Evolutionary conservation across 306 rosid species (phyloP), one percentile per base, ranked within the genome.

Genomic region (Prosopis cineraria): DNA sequence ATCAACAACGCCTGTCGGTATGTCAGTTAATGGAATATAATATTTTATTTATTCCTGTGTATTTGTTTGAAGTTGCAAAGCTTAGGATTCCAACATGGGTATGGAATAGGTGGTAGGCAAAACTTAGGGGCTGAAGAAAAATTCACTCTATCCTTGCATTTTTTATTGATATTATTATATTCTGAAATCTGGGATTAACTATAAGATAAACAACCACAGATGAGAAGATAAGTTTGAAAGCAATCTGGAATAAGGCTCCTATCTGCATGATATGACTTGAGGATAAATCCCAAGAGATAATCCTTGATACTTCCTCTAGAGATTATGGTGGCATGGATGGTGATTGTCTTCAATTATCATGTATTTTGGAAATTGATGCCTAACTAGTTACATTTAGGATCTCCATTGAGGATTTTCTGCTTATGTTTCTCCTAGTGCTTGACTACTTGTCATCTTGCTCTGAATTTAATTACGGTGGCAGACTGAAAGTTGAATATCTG

Each of bases 1-100:
- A 94, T 82, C 98, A 95, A 85, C 98, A 95, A 79, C 94, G 98
- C 24, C 62, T 95, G 68, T 91, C 98, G 97, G 98, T 95, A 87
- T 39, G 98, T 78, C 73, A 77, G 27, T 80, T 81, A 31, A 50
- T 81, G 59, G 37, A 17, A 73, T 53, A 55, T 41, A 63, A 36
- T 6, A 74, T 75, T 45, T 74, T 30, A 48, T 70, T 76, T 19
- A 19, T 68, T 20, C 39, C 63, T 63, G 22, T 63, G 55, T 63
- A 29, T 78, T 81, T 81, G 59, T 81, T 72, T 36, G 2, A 60
- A 67, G 52, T 72, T 36, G 20, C 55, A 67, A 44, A 20, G 72
- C 22, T 31, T 67, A 47, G 22, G 36, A 67, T 75, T 77, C 48
- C 76, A 59, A 71, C 30, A 65, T 41, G 74, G 70, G 76, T 37